Evolutionary conservation across 768 basidiomycete species (phyloP).

Genomic region (Suillus paluster): DNA sequence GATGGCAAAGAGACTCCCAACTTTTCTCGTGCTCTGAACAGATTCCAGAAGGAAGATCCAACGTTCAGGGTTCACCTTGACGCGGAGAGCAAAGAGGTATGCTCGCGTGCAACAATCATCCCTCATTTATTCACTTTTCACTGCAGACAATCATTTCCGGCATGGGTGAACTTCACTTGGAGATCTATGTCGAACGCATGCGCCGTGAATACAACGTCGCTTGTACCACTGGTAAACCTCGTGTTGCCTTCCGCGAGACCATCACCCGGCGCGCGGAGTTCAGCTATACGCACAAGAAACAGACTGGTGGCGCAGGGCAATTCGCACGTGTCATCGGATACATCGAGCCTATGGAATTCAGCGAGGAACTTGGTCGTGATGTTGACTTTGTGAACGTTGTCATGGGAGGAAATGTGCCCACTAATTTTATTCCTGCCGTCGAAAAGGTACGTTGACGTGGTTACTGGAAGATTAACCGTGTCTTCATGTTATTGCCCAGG

Average conservation of each 20-base stretch:
- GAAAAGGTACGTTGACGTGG: constrained; percentile 69
- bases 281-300: constrained; percentile 95
- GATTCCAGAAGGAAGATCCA: constrained; percentile 98
- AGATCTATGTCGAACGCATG: constrained; percentile 99
- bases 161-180: constrained; percentile 98
- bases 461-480: background rate
- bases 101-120: constrained; percentile 10
- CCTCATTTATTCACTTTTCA: constrained; percentile 5
- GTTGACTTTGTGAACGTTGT: constrained; percentile 84
- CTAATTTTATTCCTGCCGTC: constrained; percentile 90
- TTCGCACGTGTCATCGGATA: constrained; percentile 91
- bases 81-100: constrained; percentile 89
- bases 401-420: constrained; percentile 91
- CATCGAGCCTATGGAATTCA: constrained; percentile 85
- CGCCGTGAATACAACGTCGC: constrained; percentile 95
- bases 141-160: constrained; percentile 95
- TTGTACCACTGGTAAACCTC: constrained; percentile 93
- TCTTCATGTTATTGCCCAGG: constrained; percentile 48
- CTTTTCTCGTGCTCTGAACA: constrained; percentile 94
- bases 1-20: constrained; percentile 93
- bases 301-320: constrained; percentile 96
- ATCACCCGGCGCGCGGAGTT: constrained; percentile 84
- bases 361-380: constrained; percentile 81
- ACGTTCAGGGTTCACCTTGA: constrained; percentile 98
- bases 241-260: constrained; percentile 96